Conservation (phyloP, 371 early-diverging fungal species). For the Apophysomyces elegans region DNA sequence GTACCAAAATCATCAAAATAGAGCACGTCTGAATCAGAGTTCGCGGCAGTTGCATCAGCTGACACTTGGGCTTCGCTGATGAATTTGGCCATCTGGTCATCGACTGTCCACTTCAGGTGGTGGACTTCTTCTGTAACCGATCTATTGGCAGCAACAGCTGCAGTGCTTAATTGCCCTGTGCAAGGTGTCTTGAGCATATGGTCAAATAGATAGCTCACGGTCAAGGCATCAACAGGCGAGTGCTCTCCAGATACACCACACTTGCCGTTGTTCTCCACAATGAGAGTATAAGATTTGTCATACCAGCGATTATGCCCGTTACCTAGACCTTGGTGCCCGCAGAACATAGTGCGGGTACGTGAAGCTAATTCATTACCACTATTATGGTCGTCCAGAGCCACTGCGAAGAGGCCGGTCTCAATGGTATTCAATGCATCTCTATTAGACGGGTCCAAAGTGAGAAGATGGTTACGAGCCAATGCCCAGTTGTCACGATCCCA, state of each 20-base stretch:
- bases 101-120: conserved; percentile 58
- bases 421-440: conserved; percentile 56
- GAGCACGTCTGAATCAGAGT: conserved; percentile 69
- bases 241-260: conserved; percentile 80
- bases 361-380: conserved; percentile 33
- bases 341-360: conserved; percentile 49
- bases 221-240: conserved; percentile 81
- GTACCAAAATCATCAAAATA: conserved; percentile 56
- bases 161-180: conserved; percentile 19
- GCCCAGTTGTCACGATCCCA: conserved; percentile 90
- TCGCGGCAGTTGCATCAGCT: conserved; percentile 53
- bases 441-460: conserved; percentile 55
- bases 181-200: conserved; percentile 54
- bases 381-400: conserved; percentile 76
- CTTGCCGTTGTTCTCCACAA: conserved; percentile 75
- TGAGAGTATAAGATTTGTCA: conserved; percentile 74
- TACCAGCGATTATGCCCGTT: conserved; percentile 87
- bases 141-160: background rate
- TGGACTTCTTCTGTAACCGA: conserved; percentile 23
- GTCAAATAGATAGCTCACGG: conserved; percentile 70
- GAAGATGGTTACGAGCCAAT: conserved; percentile 61
- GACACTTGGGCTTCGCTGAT: conserved; percentile 60
- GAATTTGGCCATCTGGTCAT: conserved; percentile 46
- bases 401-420: conserved; percentile 73
- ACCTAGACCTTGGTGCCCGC: conserved; percentile 33